Evolutionary conservation across 371 early-diverging fungal genomes (phyloP).

Genomic region (Apophysomyces ossiformis): DNA sequence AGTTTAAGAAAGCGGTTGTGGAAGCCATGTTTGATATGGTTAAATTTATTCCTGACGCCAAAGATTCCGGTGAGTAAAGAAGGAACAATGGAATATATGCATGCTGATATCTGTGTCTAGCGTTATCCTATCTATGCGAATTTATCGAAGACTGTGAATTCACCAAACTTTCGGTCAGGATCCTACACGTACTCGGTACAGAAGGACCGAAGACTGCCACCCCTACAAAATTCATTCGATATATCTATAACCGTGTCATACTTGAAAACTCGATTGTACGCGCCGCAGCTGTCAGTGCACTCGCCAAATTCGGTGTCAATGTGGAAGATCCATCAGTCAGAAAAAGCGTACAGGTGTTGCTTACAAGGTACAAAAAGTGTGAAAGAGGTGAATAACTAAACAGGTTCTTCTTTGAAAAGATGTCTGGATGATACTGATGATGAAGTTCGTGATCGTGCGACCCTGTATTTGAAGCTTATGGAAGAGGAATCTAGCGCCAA

Average conservation of each 20-base stretch:
- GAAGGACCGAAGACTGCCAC: slow-evolving; percentile 93
- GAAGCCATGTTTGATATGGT: slow-evolving; percentile 97
- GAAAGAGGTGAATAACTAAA: not conserved
- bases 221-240: slow-evolving; percentile 95
- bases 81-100: not conserved
- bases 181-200: slow-evolving; percentile 91
- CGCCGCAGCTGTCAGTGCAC: slow-evolving; percentile 96
- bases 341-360: slow-evolving; percentile 81
- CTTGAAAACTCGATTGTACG: slow-evolving; percentile 96
- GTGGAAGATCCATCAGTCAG: slow-evolving; percentile 77
- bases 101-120: slow-evolving; percentile 35
- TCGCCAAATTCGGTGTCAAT: slow-evolving; percentile 92
- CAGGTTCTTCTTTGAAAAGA: slow-evolving; percentile 43
- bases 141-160: slow-evolving; percentile 99
- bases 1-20: slow-evolving; percentile 94
- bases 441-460: slow-evolving; percentile 97
- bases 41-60: slow-evolving; percentile 89
- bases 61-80: slow-evolving; percentile 73
- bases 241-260: slow-evolving; percentile 98
- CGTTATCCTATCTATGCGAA: slow-evolving; percentile 95
- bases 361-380: slow-evolving; percentile 58
- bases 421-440: slow-evolving; percentile 98
- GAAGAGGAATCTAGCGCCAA: slow-evolving; percentile 62
- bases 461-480: slow-evolving; percentile 84
- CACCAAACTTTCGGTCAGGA: slow-evolving; percentile 93